Conservation (phyloP, 345 rosid species). For the Gossypium thurberi region DNA sequence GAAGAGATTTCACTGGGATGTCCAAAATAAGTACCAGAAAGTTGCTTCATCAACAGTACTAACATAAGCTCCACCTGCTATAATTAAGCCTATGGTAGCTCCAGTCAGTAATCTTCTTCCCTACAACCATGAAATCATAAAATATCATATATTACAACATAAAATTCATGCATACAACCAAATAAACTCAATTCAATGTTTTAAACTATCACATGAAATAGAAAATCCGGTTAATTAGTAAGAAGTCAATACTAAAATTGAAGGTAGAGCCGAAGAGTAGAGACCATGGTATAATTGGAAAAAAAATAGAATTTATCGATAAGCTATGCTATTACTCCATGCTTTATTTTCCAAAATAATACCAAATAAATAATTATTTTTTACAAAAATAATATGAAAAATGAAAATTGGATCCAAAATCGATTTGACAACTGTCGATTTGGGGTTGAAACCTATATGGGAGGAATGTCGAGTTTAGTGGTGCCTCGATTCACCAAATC, state of each 20-base stretch:
- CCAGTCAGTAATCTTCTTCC: constrained; percentile 85
- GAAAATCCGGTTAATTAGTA: background rate
- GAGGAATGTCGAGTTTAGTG: too few relatives aligned
- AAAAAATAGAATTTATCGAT: too few relatives aligned
- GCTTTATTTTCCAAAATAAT: too few relatives aligned
- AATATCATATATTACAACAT: background rate
- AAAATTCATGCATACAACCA: background rate
- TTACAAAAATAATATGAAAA: too few relatives aligned
- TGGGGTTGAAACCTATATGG: too few relatives aligned
- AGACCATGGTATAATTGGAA: too few relatives aligned
- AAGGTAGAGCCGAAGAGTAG: too few relatives aligned
- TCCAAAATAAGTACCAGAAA: constrained; percentile 60
- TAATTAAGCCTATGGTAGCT: constrained; percentile 69
- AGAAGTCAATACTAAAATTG: background rate
- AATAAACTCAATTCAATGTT: background rate
- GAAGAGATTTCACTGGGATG: constrained; percentile 7
- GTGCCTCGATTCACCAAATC: too few relatives aligned
- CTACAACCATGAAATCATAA: constrained; percentile 26
- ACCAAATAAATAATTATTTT: too few relatives aligned
- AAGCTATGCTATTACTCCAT: too few relatives aligned
- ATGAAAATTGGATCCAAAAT: too few relatives aligned
- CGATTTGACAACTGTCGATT: too few relatives aligned
- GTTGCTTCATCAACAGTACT: constrained; percentile 98
- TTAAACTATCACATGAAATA: background rate
- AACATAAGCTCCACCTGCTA: constrained; percentile 91